Base-by-base conservation (phyloP, 306 rosid genomes). In the Luffa aegyptiaca region DNA sequence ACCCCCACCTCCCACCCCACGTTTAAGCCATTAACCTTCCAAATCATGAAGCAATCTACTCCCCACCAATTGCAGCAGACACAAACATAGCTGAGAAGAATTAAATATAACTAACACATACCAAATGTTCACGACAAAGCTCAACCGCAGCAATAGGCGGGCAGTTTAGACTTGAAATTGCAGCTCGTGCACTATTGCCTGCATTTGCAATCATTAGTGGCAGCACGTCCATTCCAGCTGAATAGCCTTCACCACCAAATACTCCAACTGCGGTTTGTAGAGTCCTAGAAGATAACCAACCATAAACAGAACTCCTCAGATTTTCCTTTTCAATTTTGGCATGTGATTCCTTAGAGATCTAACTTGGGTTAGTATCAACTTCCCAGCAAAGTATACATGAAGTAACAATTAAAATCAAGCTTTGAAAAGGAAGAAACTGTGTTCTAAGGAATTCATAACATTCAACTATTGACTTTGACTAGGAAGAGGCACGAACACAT, bases 201-300 rank as follows among this genome's bases (percentile, higher is more conserved):
- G 86, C 88, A 83, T 86, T 86, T 81, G 84, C 88, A 71, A 81
- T 76, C 88, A 83, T 86, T 77, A 86, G 74, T 2, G 88, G 88
- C 75, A 78, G 56, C 72, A 78, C 70, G 48, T 86, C 88, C 84
- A 56, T 62, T 81, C 72, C 65, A 78, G 84, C 75, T 49, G 86
- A 57, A 52, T 86, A 86, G 58, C 83, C 88, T 70, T 73, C 86
- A 10, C 86, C 88, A 46, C 88, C 88, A 83, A 86, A 86, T 58
- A 86, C 88, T 78, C 88, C 88, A 49, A 86, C 88, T 74, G 88
- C 88, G 8, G 88, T 86, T 78, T 86, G 88, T 16, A 86, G 83
- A 73, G 88, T 83, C 79, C 88, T 86, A 81, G 26, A 81, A 78
- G 48, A 73, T 75, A 33, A 71, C 16, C 76, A 78, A 71, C 33